phyloP scores from a whole-genome alignment of 495 filamentous ascomycete species.

The Xylaria scruposa region DNA sequence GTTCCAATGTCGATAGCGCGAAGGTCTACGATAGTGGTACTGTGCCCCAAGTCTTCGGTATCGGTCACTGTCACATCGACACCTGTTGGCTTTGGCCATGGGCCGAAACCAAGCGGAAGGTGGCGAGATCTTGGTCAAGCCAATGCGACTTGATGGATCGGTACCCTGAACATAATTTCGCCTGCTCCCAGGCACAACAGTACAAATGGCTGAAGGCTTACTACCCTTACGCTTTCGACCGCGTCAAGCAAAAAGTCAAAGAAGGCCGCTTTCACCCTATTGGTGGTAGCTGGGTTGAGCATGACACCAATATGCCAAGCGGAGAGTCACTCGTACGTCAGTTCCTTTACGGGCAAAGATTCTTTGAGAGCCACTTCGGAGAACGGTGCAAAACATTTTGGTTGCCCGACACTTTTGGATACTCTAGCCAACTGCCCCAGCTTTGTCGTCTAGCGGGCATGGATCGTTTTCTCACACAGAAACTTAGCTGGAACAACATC shows the following conservation, averaged over 20 bases:
- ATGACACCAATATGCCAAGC: conserved; percentile 96
- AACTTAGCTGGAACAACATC: conserved; percentile 93
- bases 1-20: conserved; percentile 77
- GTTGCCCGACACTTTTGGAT: conserved; percentile 97
- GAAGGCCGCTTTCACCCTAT: conserved; percentile 92
- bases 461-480: conserved; percentile 96
- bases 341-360: conserved; percentile 92
- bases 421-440: conserved; percentile 93
- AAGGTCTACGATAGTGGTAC: conserved; percentile 82
- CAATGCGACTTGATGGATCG: conserved; percentile 93
- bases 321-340: conserved; percentile 95
- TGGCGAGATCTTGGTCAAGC: conserved; percentile 94
- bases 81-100: conserved; percentile 99
- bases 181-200: conserved; percentile 91
- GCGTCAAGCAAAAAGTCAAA: conserved; percentile 89
- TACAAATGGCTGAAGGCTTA: conserved; percentile 95
- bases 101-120: conserved; percentile 98
- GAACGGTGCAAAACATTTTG: conserved; percentile 90
- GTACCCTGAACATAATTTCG: conserved; percentile 93
- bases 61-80: conserved; percentile 97
- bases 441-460: conserved; percentile 91
- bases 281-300: conserved; percentile 98
- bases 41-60: conserved; percentile 79
- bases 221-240: conserved; percentile 86
- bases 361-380: conserved; percentile 93